Percentiles rank a stretch among this genome's conserved stretches.
These are phyloP conservation scores for Pyricularia pennisetigena DNA, from an alignment of 2,329 filamentous ascomycete genomes.

Conservation along the genomic window DNA sequence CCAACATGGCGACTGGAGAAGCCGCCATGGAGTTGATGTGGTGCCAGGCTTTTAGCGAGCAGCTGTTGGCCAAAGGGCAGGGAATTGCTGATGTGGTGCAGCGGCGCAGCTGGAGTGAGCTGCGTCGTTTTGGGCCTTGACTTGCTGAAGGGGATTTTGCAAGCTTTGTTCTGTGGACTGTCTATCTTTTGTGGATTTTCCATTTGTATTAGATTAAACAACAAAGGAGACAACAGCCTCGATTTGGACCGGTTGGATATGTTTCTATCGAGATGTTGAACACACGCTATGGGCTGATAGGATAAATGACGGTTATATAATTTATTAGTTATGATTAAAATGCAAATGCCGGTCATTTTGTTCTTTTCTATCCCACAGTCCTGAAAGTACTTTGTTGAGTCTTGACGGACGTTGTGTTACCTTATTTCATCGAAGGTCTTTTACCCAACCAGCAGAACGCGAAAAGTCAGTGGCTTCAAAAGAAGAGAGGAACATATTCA, in stretches of 20 bases:
- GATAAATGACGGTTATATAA: not conserved
- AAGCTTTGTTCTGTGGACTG: not conserved
- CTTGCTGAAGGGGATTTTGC: not conserved
- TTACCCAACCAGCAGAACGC: too few species aligned
- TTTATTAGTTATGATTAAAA: not conserved
- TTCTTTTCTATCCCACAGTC: too few species aligned
- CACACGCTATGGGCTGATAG: not conserved
- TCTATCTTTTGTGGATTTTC: not conserved
- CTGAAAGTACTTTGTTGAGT: too few species aligned
- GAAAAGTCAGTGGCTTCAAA: too few species aligned
- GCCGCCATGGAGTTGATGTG: constrained; percentile 35
- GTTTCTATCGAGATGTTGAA: not conserved
- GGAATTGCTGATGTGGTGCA: constrained; percentile 28
- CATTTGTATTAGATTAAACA: not conserved
- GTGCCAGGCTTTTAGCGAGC: constrained; percentile 32
- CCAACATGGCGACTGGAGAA: constrained; percentile 27
- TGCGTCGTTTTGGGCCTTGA: constrained; percentile 12
- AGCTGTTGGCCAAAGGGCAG: constrained; percentile 29
- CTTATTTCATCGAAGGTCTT: too few species aligned
- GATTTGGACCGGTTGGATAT: not conserved
- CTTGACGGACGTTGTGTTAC: not conserved
- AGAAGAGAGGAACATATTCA: too few species aligned
- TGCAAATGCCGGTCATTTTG: not conserved
- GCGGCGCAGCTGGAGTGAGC: constrained; percentile 26
- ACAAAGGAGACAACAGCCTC: not conserved